Base-by-base conservation (phyloP, 192 early-diverging fungal species). In the Rhizoclosmatium sp. region DNA sequence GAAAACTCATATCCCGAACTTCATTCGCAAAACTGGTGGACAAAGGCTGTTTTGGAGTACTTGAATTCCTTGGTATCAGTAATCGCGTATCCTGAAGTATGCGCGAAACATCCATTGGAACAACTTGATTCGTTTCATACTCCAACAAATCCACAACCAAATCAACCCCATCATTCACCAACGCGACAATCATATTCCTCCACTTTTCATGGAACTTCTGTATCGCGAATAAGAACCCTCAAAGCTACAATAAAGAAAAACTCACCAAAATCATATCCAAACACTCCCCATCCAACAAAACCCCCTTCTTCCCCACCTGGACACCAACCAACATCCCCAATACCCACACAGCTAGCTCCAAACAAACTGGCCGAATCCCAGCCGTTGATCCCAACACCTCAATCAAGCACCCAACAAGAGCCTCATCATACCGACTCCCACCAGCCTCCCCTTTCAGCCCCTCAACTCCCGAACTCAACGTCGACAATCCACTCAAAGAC, bases 151-250 rank as follows among this genome's bases (percentile, higher is more conserved):
- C 72, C 7, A 75, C 48, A 3, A 62, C 72, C 14, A 75, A 21
- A 45, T 75, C 72, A 1, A 75, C 72, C 3, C 72, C 72, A n/a
- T 75, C 72, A 56, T 75, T 75, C 59, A 75, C 59, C 12, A 75
- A 59, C 3, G 72, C 19, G 19, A 16, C 3, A 45, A 75, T 75
- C 56, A 62, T 62, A 10, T 31, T 42, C 7, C 59, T 0, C 72
- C 72, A 75, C 45, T 75, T 23, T 21, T 41, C 42, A 44, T 75
- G 9, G 49, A 40, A n/a, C 10, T 71, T 71, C 70, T 71, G 60
- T 9, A n/a, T 56, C 9, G 9, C 54, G 54, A 56, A 56, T n/a
- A 56, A 9, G 54, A 56, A 56, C 54, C 54, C 9, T 56, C 54
- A 56, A n/a, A 9, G 54, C 54, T 56, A 14, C 54, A 56, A 56